Evolutionary conservation across 73 alveolate genomes (phyloP), one percentile per base, ranked within the genome.

Genomic region (Stentor coeruleus): DNA sequence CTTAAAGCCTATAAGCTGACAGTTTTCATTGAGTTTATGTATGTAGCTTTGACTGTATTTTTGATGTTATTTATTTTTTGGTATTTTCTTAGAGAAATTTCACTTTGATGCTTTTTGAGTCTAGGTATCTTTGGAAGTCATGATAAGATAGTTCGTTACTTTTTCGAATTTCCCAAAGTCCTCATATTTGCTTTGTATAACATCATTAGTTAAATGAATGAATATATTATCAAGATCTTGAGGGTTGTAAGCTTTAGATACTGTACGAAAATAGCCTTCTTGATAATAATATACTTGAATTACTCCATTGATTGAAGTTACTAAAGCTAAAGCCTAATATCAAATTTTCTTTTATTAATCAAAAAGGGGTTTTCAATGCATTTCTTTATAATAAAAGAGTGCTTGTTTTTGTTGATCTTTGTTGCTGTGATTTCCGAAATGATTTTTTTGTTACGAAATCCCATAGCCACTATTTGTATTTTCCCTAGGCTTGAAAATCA

Each of bases 401-500:
- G 77, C 86, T 74, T 74, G 33, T 74, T 72, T n/a, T n/a, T n/a
- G n/a, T 42, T 91, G 91, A 35, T 82, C 77, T 37, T 31, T 36
- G 38, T 14, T 15, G n/a, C 30, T 20, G 49, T 36, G n/a, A 33
- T 66, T 36, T 36, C 81, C 77, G 0, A 89, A 36, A 6, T 86
- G 85, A 66, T 66, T 66, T 72, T 74, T 84, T 30, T 86, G 82
- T 3, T 82, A 81, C 31, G 60, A 31, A 38, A 89, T 86, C 3
- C 95, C 95, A 82, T 66, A 76, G 14, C 98, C 98, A 87, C 98
- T 85, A 82, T 93, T 93, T 33, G 98, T 93, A 81, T 89, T 84
- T 79, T 93, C 98, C 3, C 98, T 97, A 0, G 98, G 98, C 76
- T 93, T 93, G 15, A 93, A 91, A 28, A 93, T 93, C 97, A 96